These are phyloP conservation scores for Stentor coeruleus DNA, from an alignment of 73 alveolate species.

Conservation along the genomic window DNA sequence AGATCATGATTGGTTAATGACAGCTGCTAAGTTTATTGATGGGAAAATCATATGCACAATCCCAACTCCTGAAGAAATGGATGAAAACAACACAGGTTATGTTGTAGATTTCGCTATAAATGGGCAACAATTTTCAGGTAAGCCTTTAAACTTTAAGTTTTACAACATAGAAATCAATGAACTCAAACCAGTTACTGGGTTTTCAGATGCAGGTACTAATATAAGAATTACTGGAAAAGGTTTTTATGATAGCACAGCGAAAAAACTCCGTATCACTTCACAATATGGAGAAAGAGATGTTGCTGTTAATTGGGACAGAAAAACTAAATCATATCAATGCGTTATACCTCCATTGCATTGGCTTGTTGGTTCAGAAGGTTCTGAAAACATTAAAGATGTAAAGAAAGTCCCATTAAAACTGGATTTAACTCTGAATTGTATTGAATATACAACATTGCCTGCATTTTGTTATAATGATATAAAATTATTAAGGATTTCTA, in stretches of 20 bases:
- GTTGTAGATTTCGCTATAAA: constrained; percentile 92
- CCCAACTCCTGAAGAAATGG: constrained; percentile 77
- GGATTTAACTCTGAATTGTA: constrained; percentile 82
- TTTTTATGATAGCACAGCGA: constrained; percentile 90
- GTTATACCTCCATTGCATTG: constrained; percentile 93
- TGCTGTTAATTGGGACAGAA: constrained; percentile 95
- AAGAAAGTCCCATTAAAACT: constrained; percentile 69
- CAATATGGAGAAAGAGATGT: constrained; percentile 85
- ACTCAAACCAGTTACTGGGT: constrained; percentile 82
- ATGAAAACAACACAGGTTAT: constrained; percentile 86
- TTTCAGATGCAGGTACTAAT: constrained; percentile 91
- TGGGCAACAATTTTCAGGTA: constrained; percentile 97
- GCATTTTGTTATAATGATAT: constrained; percentile 83
- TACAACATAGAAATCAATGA: constrained; percentile 71
- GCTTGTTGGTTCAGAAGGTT: constrained; percentile 90
- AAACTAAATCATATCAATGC: constrained; percentile 72
- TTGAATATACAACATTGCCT: constrained; percentile 90
- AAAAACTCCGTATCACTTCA: constrained; percentile 82
- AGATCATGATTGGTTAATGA: constrained; percentile 21
- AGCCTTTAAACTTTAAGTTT: constrained; percentile 80
- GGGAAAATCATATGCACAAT: constrained; percentile 75
- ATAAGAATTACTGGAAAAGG: constrained; percentile 88
- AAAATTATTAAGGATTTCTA: constrained; percentile 68
- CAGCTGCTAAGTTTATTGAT: constrained; percentile 22
- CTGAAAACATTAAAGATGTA: constrained; percentile 64